phyloP scores from a whole-genome alignment of 2,329 filamentous ascomycete genomes.

The Fusarium miscanthi region DNA sequence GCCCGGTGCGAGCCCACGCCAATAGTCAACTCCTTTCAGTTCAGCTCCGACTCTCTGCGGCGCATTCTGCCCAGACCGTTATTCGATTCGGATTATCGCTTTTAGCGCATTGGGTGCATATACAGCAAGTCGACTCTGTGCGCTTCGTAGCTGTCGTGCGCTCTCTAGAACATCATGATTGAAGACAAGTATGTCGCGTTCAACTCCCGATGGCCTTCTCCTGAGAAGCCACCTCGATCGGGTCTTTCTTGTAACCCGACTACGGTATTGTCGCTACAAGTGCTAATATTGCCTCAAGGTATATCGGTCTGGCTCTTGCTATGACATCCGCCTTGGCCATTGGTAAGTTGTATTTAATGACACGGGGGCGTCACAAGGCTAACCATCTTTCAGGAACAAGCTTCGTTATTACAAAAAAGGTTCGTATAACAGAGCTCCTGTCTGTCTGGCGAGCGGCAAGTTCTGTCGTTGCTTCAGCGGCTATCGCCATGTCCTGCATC shows the following conservation, averaged over 20 bases:
- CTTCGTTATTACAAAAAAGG: conserved; percentile 99
- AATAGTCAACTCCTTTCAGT: conserved; percentile 19
- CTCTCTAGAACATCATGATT: conserved; percentile 47
- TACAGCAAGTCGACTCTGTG: conserved; percentile 5
- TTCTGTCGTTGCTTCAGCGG: not conserved
- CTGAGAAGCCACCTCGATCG: conserved; percentile 8
- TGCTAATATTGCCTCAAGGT: conserved; percentile 60
- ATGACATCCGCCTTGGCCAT: conserved; percentile 80
- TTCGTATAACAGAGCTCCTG: conserved; percentile 52
- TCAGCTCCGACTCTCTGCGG: conserved; percentile 5
- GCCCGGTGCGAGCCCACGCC: conserved; percentile 43
- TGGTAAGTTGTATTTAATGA: conserved; percentile 61
- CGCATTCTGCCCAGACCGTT: conserved; percentile 16
- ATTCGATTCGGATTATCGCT: not conserved
- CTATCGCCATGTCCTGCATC: not conserved
- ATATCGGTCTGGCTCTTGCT: conserved; percentile 80
- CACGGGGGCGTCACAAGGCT: conserved; percentile 19
- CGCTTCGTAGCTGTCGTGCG: conserved; percentile 34
- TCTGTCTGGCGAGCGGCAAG: not conserved
- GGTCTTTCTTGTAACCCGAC: conserved; percentile 6
- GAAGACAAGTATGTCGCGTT: conserved; percentile 53
- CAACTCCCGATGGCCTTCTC: conserved; percentile 4
- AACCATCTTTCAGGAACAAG: conserved; percentile 74
- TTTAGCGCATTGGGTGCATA: conserved; percentile 22
- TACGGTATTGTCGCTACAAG: not conserved